Evolutionary conservation across 202 grass and related monocot species (phyloP).

Genomic region (Setaria italica): DNA sequence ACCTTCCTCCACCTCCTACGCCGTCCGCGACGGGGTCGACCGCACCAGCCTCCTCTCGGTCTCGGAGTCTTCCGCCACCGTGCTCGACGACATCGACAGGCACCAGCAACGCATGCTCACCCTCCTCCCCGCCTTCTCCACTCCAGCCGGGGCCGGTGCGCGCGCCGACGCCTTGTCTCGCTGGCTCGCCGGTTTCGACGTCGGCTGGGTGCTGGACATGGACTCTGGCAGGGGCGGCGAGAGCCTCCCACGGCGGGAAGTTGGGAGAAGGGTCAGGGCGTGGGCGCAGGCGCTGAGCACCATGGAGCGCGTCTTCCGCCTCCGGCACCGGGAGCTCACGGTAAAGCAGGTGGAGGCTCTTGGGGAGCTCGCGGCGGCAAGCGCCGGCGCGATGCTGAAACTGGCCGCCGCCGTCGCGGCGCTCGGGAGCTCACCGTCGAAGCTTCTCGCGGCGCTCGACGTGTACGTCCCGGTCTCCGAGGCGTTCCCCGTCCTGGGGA

Average conservation of each 20-base stretch:
- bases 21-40: background rate
- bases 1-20: background rate
- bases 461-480: slow-evolving; percentile 38
- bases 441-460: slow-evolving; percentile 48
- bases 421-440: slow-evolving; percentile 43
- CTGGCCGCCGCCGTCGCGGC: background rate
- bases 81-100: slow-evolving; percentile 42
- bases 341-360: slow-evolving; percentile 24
- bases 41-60: background rate
- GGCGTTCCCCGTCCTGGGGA: slow-evolving; percentile 38
- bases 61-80: background rate
- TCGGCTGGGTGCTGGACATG: slow-evolving; percentile 43
- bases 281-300: slow-evolving; percentile 27
- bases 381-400: slow-evolving; percentile 39
- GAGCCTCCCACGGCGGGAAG: slow-evolving; percentile 23
- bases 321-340: background rate
- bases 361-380: slow-evolving; percentile 23
- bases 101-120: slow-evolving; percentile 28
- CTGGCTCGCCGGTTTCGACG: slow-evolving; percentile 46
- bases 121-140: slow-evolving; percentile 39
- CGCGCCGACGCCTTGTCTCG: slow-evolving; percentile 2
- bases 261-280: slow-evolving; percentile 15
- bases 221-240: background rate
- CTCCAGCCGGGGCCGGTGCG: background rate
- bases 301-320: slow-evolving; percentile 48